These are phyloP conservation scores for Candida awuae DNA, from an alignment of 805 yeast species.

Conservation along the genomic window DNA sequence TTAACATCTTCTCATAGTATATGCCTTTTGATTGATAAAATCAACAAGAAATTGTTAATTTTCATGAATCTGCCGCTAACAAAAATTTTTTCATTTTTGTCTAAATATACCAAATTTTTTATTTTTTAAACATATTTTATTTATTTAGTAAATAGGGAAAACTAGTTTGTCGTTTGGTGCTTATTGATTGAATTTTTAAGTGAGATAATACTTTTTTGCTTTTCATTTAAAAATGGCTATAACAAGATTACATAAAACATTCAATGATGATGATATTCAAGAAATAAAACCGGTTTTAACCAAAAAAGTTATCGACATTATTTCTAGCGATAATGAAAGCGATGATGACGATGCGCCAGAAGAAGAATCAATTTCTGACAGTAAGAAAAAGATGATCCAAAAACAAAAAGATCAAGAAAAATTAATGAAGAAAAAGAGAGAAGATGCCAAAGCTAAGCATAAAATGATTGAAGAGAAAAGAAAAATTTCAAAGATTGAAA, in stretches of 20 bases:
- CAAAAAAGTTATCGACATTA: constrained; percentile 15
- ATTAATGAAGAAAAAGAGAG: constrained; percentile 9
- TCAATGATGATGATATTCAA: constrained; percentile 12
- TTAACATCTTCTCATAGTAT: too few relatives aligned
- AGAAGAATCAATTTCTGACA: constrained; percentile 29
- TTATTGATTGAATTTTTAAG: neutral
- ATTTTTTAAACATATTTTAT: too few relatives aligned
- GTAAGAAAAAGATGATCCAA: constrained; percentile 16
- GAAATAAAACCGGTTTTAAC: neutral
- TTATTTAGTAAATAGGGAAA: too few relatives aligned
- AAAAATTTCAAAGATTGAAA: constrained; percentile 26
- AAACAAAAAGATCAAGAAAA: constrained; percentile 20
- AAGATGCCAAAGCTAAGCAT: constrained; percentile 14
- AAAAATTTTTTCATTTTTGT: neutral
- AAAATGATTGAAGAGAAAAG: constrained; percentile 30
- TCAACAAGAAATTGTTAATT: too few relatives aligned
- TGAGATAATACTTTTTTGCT: neutral
- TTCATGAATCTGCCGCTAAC: too few relatives aligned
- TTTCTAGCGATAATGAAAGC: constrained; percentile 14
- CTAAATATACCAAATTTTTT: neutral
- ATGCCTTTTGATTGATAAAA: too few relatives aligned
- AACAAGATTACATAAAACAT: constrained; percentile 12
- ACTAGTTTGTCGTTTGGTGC: neutral
- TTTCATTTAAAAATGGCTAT: neutral
- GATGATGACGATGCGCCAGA: constrained; percentile 44